phyloP scores from a whole-genome alignment of 768 basidiomycete genomes.

The Boletus reticuloceps region DNA sequence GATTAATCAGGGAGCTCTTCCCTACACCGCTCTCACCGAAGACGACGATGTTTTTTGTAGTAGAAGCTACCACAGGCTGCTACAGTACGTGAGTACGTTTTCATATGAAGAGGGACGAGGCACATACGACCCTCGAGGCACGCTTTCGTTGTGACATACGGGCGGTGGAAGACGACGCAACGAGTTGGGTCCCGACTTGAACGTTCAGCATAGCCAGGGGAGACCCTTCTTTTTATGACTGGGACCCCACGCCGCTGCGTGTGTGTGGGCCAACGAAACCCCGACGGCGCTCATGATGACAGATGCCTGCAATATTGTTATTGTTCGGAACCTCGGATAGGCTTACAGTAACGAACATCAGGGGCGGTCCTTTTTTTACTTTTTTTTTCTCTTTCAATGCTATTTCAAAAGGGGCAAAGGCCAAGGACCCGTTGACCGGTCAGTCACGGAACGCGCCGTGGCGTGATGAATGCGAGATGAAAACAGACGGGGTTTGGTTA shows the following conservation, averaged over 20 bases:
- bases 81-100: constrained; percentile 9
- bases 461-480: constrained; percentile 16
- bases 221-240: constrained; percentile 19
- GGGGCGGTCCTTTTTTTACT: background rate
- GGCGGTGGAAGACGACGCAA: constrained; percentile 13
- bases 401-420: constrained; percentile 7
- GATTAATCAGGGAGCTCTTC: constrained; percentile 45
- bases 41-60: constrained; percentile 26
- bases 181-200: constrained; percentile 8
- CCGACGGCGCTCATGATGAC: constrained; percentile 20
- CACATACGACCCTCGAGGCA: constrained; percentile 12
- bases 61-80: constrained; percentile 2
- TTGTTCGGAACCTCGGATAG: constrained; percentile 9
- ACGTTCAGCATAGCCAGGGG: constrained; percentile 1
- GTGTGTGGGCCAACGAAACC: constrained; percentile 13
- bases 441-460: constrained; percentile 16
- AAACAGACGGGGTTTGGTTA: constrained; percentile 1
- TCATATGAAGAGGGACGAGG: constrained; percentile 1
- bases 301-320: background rate
- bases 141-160: constrained; percentile 24
- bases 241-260: constrained; percentile 3
- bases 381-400: background rate
- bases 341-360: no score
- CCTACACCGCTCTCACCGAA: constrained; percentile 32
- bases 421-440: background rate